Base-by-base conservation (phyloP, 225 moss, liverwort and hornwort genomes). In the Polytrichum formosum region DNA sequence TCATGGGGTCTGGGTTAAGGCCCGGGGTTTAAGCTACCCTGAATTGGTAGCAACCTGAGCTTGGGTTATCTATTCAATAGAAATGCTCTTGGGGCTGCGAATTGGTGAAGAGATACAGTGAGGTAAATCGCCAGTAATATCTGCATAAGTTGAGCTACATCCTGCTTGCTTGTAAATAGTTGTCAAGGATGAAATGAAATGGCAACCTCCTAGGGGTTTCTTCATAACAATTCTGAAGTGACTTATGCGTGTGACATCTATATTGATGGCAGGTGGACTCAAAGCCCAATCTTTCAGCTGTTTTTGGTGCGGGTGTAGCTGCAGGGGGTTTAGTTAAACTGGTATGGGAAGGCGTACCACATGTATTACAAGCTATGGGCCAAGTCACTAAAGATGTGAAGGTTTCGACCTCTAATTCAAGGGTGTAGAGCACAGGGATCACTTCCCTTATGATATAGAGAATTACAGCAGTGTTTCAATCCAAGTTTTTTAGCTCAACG, bases 271-370 rank as follows among this genome's bases (percentile, higher is more conserved):
- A 87, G 87, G 82, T 95, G 56, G 91, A 91, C 67, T 72, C 87
- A 13, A 90, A 90, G 65, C 91, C 95, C 26, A 79, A 80, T 35
- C 56, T 90, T 20, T 75, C 75, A 54, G 88, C 90, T 61, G 91
- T 95, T 20, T 91, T 95, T 74, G 81, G 76, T 61, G 89, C 83
- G 18, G 92, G 94, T 67, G 85, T 89, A 62, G 90, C 92, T 46
- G 91, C 91, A 21, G 91, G 92, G 56, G 90, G 85, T 26, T 35
- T 91, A 10, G 27, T 95, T 73, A 90, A 91, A 77, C 62, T 86
- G 59, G 79, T 80, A n/a, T 89, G 86, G 79, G 77, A 84, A 28
- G 89, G 86, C 6, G 79, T 90, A 29, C 93, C 95, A 5, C 90
- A 91, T 71, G 5, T 93, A 35, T 61, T 93, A 33, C 82, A 77